phyloP scores from a whole-genome alignment of 306 rosid genomes.

The Luffa aegyptiaca region DNA sequence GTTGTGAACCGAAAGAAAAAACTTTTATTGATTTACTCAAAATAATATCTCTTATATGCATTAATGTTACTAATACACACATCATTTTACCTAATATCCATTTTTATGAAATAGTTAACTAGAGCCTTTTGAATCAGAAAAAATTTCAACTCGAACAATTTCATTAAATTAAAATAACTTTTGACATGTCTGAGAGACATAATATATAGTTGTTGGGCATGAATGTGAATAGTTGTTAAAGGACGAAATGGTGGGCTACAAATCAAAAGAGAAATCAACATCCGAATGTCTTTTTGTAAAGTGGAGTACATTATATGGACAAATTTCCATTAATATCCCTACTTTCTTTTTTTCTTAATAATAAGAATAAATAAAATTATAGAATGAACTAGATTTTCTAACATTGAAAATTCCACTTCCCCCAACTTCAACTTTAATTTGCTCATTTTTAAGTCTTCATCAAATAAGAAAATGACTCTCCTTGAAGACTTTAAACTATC shows the following conservation, averaged over 20 bases:
- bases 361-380: neutral
- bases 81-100: too few relatives aligned
- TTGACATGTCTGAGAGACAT: neutral
- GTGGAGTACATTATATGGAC: neutral
- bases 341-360: neutral
- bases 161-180: neutral
- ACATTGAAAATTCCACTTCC: neutral
- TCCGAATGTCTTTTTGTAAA: neutral
- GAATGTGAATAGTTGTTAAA: neutral
- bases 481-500: neutral
- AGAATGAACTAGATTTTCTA: neutral
- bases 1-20: too few relatives aligned
- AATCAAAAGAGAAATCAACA: neutral
- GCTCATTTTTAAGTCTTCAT: neutral
- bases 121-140: neutral
- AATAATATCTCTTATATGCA: neutral
- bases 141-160: neutral
- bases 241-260: neutral
- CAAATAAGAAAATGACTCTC: neutral
- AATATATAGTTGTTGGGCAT: neutral
- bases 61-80: neutral
- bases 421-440: neutral
- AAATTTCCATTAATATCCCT: neutral
- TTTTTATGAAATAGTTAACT: neutral
- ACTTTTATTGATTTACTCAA: too few relatives aligned